Evolutionary conservation across 2,329 filamentous ascomycete genomes (phyloP).

Genomic region (Diplodia sapinea): DNA sequence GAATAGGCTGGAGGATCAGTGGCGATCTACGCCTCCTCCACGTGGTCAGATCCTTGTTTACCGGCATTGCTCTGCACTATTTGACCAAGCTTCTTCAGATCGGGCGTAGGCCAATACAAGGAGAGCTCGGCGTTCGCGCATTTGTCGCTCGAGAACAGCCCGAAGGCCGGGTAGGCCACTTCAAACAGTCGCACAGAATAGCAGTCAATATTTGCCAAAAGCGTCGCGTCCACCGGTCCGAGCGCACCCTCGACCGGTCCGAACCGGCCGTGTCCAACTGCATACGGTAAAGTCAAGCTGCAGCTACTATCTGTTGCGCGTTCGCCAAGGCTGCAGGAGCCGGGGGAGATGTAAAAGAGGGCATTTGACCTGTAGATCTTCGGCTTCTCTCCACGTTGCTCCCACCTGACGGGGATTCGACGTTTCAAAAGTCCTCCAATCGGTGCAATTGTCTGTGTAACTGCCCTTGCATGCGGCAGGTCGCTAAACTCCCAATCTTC

Average conservation of each 20-base stretch:
- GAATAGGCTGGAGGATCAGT: neutral
- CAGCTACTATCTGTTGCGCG: neutral
- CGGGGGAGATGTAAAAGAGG: neutral
- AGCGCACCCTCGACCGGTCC: neutral
- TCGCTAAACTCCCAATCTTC: neutral
- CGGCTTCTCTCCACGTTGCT: neutral
- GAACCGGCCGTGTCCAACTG: neutral
- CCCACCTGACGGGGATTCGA: neutral
- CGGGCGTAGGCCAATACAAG: neutral
- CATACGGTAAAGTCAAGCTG: neutral
- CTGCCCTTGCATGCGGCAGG: neutral
- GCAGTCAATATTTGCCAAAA: neutral
- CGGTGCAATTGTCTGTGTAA: neutral
- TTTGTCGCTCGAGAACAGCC: constrained; percentile 8
- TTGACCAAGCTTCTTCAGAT: neutral
- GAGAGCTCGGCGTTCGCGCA: constrained; percentile 9
- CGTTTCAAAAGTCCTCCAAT: constrained; percentile 26
- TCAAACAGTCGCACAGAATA: neutral
- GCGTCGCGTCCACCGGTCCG: constrained; percentile 8
- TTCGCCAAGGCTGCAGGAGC: neutral
- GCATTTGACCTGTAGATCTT: constrained; percentile 1
- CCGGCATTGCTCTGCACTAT: neutral
- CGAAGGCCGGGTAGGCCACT: neutral
- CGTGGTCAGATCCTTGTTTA: neutral
- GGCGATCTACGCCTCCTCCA: neutral